A percentile compares a stretch with the other conserved stretches of the same genome.
phyloP scores from a whole-genome alignment of 2,329 filamentous ascomycete genomes.

The Ascochyta fabae region DNA sequence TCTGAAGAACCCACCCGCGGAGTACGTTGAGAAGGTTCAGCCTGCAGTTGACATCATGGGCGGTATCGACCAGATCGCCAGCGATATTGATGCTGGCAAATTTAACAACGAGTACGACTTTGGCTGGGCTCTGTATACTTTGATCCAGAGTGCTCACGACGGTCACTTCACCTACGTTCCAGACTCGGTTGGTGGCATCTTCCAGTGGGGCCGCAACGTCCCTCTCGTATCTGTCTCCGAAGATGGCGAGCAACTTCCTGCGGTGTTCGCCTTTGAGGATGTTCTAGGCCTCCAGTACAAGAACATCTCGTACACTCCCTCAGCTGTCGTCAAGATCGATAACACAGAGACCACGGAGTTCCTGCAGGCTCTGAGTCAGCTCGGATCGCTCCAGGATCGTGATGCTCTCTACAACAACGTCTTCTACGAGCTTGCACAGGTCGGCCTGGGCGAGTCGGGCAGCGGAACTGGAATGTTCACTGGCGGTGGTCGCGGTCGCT shows the following conservation, averaged over 20 bases:
- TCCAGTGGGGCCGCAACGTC: conserved; percentile 57
- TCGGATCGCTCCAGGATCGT: conserved; percentile 60
- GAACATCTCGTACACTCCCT: conserved; percentile 55
- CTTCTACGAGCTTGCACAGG: conserved; percentile 55
- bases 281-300: conserved; percentile 53
- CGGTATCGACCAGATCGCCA: conserved; percentile 49
- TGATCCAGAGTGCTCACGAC: conserved; percentile 66
- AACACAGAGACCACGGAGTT: conserved; percentile 58
- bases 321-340: conserved; percentile 63
- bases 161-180: conserved; percentile 67
- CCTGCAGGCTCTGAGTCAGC: conserved; percentile 55
- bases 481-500: conserved; percentile 53
- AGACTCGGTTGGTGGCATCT: conserved; percentile 59
- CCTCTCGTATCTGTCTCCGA: conserved; percentile 66
- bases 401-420: conserved; percentile 64
- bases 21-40: conserved; percentile 56
- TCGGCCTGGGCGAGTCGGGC: conserved; percentile 51
- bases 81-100: conserved; percentile 44
- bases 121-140: conserved; percentile 59
- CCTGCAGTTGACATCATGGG: conserved; percentile 52
- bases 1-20: conserved; percentile 53
- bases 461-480: conserved; percentile 53
- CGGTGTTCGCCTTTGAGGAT: conserved; percentile 62
- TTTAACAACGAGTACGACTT: conserved; percentile 54
- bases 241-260: conserved; percentile 65